Evolutionary conservation across 2,329 filamentous ascomycete species (phyloP), one percentile per base, ranked within the genome.

Genomic region (Aspergillaceae sp.): DNA sequence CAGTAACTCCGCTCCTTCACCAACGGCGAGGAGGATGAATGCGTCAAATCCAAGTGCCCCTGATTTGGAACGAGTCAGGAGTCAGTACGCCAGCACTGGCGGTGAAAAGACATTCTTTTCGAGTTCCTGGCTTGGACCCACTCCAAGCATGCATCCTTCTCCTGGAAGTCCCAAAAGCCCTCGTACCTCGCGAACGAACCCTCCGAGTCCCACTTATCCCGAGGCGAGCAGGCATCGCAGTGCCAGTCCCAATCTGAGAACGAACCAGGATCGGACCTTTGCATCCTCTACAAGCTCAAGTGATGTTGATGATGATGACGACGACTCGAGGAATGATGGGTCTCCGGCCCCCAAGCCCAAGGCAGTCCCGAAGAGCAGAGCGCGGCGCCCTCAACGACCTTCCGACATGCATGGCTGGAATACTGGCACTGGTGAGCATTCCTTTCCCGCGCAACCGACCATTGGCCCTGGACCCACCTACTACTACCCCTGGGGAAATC

Each of bases 21-120:
- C 70, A 19, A 70, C 68, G 28, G 59, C 65, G 26, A 68, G 66
- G 47, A 67, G 70, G 51, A 62, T 68, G 29, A 63, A 70, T 51
- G 60, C 71, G 11, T 52, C 58, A 40, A 60, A 43, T n/a, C 40
- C 47, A 11, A 45, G 45, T 29, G 50, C 66, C 47, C 50, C 71
- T 53, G 53, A 78, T 61, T 58, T 69, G 62, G 42, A 77, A 71
- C 72, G 79, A 37, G 63, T 68, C 5, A 71, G 78, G 41, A 76
- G 75, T 26, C 74, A 72, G 38, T 83, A 83, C 58, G 72, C 75
- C 9, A 70, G 69, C 3, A 61, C 68, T 29, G 69, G 73, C 45
- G 78, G 79, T 30, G 79, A 83, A 57, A 77, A 71, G 52, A 81
- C 74, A 0, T 75, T 76, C 46, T 71, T 80, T 54, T 72, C 72